phyloP scores from a whole-genome alignment of 208 protist genomes.

The Trypanosoma platydactyli region DNA sequence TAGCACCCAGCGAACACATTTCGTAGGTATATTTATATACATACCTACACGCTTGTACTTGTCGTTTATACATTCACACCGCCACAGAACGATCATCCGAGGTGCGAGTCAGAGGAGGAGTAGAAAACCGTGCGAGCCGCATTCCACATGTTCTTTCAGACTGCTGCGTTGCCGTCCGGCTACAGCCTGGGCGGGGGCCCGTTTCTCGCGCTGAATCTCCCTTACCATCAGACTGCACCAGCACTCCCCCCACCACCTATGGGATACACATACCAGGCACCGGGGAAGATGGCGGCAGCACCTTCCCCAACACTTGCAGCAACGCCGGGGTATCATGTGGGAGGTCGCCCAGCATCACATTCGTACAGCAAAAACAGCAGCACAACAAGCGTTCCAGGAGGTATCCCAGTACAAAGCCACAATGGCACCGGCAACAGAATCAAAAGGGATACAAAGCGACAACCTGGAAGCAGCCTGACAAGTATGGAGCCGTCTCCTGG shows the following conservation, averaged over 20 bases:
- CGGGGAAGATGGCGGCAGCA: not conserved
- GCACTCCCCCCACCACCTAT: not conserved
- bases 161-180: not conserved
- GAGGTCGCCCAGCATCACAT: not conserved
- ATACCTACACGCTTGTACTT: no score
- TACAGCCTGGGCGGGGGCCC: not conserved
- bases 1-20: no score
- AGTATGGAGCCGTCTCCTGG: constrained; percentile 6
- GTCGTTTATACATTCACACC: no score
- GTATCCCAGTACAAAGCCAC: not conserved
- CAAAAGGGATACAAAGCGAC: not conserved
- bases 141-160: constrained; percentile 1
- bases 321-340: not conserved
- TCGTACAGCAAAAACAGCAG: not conserved
- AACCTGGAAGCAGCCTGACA: not conserved
- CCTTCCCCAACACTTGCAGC: no score
- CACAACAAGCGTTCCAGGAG: not conserved
- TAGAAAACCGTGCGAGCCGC: no score
- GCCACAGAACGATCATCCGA: no score
- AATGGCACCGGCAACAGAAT: not conserved
- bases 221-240: not conserved
- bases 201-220: not conserved
- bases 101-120: no score
- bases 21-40: no score
- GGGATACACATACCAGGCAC: not conserved